These are phyloP conservation scores for Boeremia exigua DNA, from an alignment of 2,329 filamentous ascomycete genomes.

Conservation along the genomic window DNA sequence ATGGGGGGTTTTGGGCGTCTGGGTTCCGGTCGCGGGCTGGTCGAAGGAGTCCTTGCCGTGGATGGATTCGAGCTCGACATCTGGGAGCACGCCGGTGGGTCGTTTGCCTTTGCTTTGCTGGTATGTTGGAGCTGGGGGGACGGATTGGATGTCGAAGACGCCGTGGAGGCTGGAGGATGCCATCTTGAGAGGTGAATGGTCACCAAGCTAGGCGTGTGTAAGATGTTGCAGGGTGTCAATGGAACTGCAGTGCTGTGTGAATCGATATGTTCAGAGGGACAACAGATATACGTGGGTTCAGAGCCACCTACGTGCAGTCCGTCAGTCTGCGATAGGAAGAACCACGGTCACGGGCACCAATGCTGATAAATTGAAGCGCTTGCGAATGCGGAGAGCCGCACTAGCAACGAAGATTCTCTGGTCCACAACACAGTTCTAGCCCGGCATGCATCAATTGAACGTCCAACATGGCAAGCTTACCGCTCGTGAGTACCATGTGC, in stretches of 20 bases:
- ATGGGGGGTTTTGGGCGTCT: constrained; percentile 45
- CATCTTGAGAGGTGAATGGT: constrained; percentile 34
- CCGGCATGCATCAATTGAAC: constrained; percentile 16
- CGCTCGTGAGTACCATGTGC: not conserved
- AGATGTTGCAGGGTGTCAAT: not conserved
- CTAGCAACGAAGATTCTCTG: constrained; percentile 8
- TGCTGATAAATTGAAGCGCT: constrained; percentile 33
- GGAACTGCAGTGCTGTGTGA: not conserved
- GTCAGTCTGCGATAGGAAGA: constrained; percentile 15
- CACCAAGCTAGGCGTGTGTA: not conserved
- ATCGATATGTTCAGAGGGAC: not conserved
- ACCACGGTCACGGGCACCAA: constrained; percentile 17
- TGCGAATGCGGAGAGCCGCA: constrained; percentile 13
- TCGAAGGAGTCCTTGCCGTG: constrained; percentile 21
- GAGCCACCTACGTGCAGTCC: not conserved
- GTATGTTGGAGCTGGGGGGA: constrained; percentile 46
- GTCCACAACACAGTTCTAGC: not conserved
- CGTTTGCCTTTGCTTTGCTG: constrained; percentile 32
- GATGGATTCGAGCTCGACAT: constrained; percentile 46
- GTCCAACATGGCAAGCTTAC: not conserved
- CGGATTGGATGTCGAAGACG: constrained; percentile 52
- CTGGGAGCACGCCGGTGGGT: constrained; percentile 28
- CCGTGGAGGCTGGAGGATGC: constrained; percentile 46
- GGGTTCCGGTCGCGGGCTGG: constrained; percentile 14
- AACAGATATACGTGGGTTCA: not conserved